Evolutionary conservation across 495 filamentous ascomycete species (phyloP).

Genomic region (Penicillium lividum): DNA sequence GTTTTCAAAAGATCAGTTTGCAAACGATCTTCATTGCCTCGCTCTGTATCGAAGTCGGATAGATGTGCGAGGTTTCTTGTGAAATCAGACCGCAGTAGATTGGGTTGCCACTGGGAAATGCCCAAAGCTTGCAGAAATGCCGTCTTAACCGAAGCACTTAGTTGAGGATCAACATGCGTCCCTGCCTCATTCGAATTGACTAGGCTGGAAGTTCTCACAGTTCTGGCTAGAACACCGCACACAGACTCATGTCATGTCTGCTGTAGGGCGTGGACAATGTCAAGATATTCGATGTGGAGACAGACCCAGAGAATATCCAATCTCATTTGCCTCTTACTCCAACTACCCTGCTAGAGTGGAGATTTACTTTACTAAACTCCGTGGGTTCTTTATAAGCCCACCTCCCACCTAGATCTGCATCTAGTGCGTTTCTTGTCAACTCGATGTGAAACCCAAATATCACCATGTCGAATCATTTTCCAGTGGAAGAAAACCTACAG

Average conservation of each 20-base stretch:
- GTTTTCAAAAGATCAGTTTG: background rate
- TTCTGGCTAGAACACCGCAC: constrained; percentile 1
- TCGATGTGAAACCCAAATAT: background rate
- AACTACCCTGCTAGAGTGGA: constrained; percentile 1
- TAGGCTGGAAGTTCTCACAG: constrained; percentile 3
- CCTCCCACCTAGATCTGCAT: constrained; percentile 6
- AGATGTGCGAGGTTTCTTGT: background rate
- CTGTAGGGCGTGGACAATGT: constrained; percentile 2
- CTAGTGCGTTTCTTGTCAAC: background rate
- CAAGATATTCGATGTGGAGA: constrained; percentile 2
- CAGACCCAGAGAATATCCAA: constrained; percentile 2
- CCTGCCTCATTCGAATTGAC: constrained; percentile 18
- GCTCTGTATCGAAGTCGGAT: background rate
- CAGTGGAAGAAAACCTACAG: constrained; percentile 24
- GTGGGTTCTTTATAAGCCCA: background rate
- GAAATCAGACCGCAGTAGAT: background rate
- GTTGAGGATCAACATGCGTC: constrained; percentile 22
- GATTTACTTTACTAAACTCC: background rate
- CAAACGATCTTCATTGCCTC: background rate
- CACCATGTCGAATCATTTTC: constrained; percentile 25
- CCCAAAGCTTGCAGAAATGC: constrained; percentile 17
- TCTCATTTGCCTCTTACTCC: constrained; percentile 10
- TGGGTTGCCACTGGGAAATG: background rate
- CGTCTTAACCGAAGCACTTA: constrained; percentile 28
- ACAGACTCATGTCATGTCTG: background rate